These are phyloP conservation scores for Claviceps sp. DNA, from an alignment of 2,329 filamentous ascomycete species.

Conservation along the genomic window DNA sequence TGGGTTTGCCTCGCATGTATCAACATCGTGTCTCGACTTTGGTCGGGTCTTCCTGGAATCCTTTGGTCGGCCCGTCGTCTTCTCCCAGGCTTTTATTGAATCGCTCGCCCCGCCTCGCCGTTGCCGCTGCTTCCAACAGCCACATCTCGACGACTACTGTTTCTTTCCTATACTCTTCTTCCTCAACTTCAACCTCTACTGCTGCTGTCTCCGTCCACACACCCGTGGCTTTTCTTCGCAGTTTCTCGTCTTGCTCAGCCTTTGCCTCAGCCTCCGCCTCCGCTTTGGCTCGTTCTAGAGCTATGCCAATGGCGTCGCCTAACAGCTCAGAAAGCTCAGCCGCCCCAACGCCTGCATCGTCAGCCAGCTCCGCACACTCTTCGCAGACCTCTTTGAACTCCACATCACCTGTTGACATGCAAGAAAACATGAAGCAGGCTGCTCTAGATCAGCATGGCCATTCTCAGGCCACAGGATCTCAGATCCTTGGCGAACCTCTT, in stretches of 20 bases:
- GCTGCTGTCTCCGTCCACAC: conserved; percentile 1
- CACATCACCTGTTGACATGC: conserved; percentile 43
- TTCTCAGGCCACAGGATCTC: conserved; percentile 42
- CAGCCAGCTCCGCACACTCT: conserved; percentile 31
- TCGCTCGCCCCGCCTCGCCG: conserved; percentile 5
- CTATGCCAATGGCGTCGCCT: conserved; percentile 19
- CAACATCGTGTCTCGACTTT: conserved; percentile 8
- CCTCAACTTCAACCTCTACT: neutral
- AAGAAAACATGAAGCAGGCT: conserved; percentile 47
- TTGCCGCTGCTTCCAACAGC: neutral
- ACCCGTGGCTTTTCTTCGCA: neutral
- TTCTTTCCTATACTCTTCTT: conserved; percentile 2
- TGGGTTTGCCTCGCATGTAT: conserved; percentile 10
- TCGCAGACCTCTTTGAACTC: conserved; percentile 41
- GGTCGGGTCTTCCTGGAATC: neutral
- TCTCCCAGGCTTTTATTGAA: conserved; percentile 9
- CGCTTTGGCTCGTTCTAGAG: conserved; percentile 5
- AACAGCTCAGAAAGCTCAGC: conserved; percentile 35
- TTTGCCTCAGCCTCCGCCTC: no score
- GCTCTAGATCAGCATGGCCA: conserved; percentile 43
- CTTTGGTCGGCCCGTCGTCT: conserved; percentile 7
- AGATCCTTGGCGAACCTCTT: conserved; percentile 46
- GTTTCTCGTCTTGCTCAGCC: neutral
- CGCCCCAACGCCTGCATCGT: conserved; percentile 41
- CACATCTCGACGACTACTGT: conserved; percentile 3